Conservation (phyloP, 768 basidiomycete genomes). For the Leccinum disarticulatum region DNA sequence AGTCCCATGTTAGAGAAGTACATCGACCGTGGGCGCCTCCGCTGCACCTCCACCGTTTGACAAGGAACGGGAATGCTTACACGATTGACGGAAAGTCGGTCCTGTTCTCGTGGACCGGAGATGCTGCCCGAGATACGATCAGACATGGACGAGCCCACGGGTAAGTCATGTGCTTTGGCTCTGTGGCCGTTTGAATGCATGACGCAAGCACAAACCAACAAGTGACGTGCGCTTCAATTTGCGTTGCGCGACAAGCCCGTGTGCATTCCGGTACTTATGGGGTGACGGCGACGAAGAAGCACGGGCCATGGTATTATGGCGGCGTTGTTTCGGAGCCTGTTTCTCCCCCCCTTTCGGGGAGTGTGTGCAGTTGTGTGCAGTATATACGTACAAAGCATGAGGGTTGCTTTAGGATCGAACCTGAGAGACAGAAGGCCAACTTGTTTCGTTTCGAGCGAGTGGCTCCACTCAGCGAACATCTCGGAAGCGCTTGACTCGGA, state of each 20-base stretch:
- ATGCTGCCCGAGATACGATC: conserved; percentile 12
- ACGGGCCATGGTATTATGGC: not conserved
- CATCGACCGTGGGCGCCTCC: not conserved
- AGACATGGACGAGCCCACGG: not conserved
- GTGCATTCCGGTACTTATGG: conserved; percentile 1
- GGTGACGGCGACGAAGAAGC: not conserved
- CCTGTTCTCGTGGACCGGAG: not conserved
- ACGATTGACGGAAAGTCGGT: not conserved
- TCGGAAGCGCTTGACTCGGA: not conserved
- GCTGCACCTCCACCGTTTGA: not conserved
- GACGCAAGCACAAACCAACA: not conserved
- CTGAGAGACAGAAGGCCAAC: not conserved
- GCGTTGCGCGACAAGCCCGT: not conserved
- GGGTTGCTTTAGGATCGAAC: not conserved
- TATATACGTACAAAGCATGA: conserved; percentile 7
- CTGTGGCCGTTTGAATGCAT: not conserved
- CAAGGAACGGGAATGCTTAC: not conserved
- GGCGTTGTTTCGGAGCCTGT: not conserved
- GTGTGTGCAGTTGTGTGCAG: too few species aligned
- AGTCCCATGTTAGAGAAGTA: not conserved
- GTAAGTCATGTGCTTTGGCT: not conserved
- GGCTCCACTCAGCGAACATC: not conserved
- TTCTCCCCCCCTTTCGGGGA: not conserved
- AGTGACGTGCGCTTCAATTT: not conserved
- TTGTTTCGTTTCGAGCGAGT: not conserved